Evolutionary conservation across 1,284 basidiomycete species (phyloP).

Genomic region (Ganoderma lingzhi): DNA sequence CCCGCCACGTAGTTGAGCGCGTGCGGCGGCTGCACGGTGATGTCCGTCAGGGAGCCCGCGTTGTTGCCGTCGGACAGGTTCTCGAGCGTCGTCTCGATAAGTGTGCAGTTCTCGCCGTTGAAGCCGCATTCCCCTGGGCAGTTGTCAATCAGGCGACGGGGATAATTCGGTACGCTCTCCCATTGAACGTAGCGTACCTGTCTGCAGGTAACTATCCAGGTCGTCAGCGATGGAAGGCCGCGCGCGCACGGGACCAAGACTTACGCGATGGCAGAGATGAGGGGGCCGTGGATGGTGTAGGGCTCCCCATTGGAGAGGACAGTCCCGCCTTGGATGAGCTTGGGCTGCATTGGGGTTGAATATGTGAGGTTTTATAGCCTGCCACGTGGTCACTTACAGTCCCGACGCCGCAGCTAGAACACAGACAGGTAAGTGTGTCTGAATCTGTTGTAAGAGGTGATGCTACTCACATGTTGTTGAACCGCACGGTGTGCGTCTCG

Average conservation of each 20-base stretch:
- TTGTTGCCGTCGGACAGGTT: slow-evolving; percentile 47
- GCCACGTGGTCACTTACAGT: background rate
- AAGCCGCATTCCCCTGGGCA: slow-evolving; percentile 41
- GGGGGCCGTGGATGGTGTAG: background rate
- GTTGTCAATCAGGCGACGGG: background rate
- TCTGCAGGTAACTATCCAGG: slow-evolving; percentile 40
- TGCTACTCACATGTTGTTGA: slow-evolving; percentile 45
- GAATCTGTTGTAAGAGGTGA: background rate
- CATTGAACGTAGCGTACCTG: slow-evolving; percentile 29
- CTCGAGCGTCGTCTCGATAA: slow-evolving; percentile 52
- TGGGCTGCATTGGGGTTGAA: background rate
- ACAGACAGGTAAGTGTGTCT: background rate
- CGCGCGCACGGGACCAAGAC: background rate
- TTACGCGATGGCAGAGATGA: slow-evolving; percentile 6
- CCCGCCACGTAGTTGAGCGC: slow-evolving; percentile 39
- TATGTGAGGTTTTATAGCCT: background rate
- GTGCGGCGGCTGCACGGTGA: slow-evolving; percentile 53
- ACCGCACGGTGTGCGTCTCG: slow-evolving; percentile 47
- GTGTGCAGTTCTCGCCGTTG: slow-evolving; percentile 53
- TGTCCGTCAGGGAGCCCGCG: slow-evolving; percentile 50
- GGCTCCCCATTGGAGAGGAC: background rate
- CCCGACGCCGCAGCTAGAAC: background rate
- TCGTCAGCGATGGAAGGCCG: background rate
- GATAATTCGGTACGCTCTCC: background rate
- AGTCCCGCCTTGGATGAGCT: background rate